Evolutionary conservation across 768 basidiomycete genomes (phyloP).

Genomic region (Postia placenta): DNA sequence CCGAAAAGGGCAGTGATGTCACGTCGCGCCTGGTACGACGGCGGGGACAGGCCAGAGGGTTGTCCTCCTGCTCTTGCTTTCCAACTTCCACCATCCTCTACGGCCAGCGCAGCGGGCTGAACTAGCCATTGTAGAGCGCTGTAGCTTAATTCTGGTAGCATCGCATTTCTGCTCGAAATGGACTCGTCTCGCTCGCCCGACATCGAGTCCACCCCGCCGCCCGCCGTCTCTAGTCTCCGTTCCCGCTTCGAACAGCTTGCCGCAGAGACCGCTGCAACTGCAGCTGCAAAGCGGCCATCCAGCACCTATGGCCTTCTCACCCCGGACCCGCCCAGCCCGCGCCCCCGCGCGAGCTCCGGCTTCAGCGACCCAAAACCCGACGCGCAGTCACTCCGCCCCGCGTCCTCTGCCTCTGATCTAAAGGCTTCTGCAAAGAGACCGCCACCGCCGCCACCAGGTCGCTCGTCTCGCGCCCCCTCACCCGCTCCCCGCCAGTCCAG

Average conservation of each 20-base stretch:
- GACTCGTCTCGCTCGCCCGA: slow-evolving; percentile 19
- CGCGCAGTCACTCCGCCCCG: slow-evolving; percentile 34
- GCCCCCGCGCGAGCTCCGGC: slow-evolving; percentile 30
- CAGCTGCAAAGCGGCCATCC: slow-evolving; percentile 7
- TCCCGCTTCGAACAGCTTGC: slow-evolving; percentile 71
- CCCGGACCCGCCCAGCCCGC: slow-evolving; percentile 31
- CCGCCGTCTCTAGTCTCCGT: slow-evolving; percentile 63
- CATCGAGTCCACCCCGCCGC: slow-evolving; percentile 49
- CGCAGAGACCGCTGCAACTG: slow-evolving; percentile 20
- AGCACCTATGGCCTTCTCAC: slow-evolving; percentile 18
- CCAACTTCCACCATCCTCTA: neutral
- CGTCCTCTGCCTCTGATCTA: slow-evolving; percentile 51
- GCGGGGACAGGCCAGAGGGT: too few relatives aligned
- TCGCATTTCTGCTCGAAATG: slow-evolving; percentile 15
- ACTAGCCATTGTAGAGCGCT: neutral
- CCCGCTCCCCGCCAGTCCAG: slow-evolving; percentile 38
- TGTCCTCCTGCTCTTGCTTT: neutral
- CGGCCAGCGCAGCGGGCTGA: neutral
- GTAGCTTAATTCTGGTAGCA: slow-evolving; percentile 11
- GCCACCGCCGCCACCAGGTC: slow-evolving; percentile 54
- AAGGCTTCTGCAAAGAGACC: slow-evolving; percentile 35
- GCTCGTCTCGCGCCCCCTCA: slow-evolving; percentile 22
- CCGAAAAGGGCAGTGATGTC: too few relatives aligned
- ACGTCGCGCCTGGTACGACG: too few relatives aligned
- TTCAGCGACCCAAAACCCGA: slow-evolving; percentile 21